Conservation (phyloP, 2,329 filamentous ascomycete genomes). For the Aureobasidium sp. region DNA sequence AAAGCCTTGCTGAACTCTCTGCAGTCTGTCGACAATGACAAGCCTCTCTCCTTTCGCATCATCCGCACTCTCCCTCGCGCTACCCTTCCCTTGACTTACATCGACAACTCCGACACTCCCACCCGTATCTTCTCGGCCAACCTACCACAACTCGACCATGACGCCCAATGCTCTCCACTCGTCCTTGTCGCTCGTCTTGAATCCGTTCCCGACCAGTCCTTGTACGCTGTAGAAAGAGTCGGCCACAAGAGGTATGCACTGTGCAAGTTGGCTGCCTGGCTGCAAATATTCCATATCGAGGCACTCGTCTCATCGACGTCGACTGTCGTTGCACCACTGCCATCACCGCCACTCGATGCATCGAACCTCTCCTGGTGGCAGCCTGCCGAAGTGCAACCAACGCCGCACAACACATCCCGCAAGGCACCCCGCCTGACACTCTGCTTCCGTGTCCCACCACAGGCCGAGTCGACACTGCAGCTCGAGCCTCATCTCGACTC, state of each 20-base stretch:
- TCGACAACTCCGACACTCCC: constrained; percentile 62
- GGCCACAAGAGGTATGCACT: constrained; percentile 68
- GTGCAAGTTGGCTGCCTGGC: constrained; percentile 74
- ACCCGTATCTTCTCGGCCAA: constrained; percentile 67
- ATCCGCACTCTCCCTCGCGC: constrained; percentile 63
- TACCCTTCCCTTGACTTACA: constrained; percentile 64
- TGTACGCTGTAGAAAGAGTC: constrained; percentile 74
- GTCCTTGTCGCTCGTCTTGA: constrained; percentile 70
- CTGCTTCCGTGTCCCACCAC: neutral
- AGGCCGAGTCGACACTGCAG: neutral
- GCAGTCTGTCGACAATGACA: constrained; percentile 19
- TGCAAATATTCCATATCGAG: constrained; percentile 63
- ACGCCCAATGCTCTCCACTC: constrained; percentile 56
- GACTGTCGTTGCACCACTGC: neutral
- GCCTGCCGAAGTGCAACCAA: neutral
- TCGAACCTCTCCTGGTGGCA: constrained; percentile 5
- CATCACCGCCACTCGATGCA: neutral
- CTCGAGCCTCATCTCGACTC: neutral
- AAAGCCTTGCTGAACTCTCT: neutral
- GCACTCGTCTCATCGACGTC: constrained; percentile 41
- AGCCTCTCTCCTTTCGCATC: constrained; percentile 32
- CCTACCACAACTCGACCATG: constrained; percentile 69
- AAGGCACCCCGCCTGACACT: constrained; percentile 24
- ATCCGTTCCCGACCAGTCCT: constrained; percentile 53
- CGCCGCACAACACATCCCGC: constrained; percentile 7